Conservation (phyloP, 2,329 filamentous ascomycete species). For the Didymella pinodella region DNA sequence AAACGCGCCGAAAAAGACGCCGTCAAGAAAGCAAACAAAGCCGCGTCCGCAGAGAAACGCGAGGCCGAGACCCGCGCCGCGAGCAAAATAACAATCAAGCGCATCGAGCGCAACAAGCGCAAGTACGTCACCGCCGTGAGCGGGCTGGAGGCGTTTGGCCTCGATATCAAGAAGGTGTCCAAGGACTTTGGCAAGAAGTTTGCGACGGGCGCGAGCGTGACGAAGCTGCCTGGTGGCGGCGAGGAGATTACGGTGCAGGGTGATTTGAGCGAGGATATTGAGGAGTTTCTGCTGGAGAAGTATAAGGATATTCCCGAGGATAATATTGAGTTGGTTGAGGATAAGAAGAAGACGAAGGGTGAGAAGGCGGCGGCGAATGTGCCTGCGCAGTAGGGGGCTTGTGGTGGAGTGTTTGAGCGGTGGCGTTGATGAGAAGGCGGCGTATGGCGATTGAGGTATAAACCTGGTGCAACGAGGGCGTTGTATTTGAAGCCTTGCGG, state of each 20-base stretch:
- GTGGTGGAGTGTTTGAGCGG: not conserved
- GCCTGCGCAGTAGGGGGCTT: conserved; percentile 14
- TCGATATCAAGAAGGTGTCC: conserved; percentile 93
- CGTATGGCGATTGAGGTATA: not conserved
- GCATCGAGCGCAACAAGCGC: conserved; percentile 96
- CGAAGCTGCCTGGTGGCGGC: conserved; percentile 82
- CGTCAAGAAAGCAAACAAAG: conserved; percentile 95
- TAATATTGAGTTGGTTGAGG: conserved; percentile 93
- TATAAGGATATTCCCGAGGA: conserved; percentile 92
- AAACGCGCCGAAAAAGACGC: conserved; percentile 96
- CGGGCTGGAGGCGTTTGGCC: conserved; percentile 86
- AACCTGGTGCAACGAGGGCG: not conserved
- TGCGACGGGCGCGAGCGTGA: conserved; percentile 90
- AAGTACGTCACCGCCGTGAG: conserved; percentile 95
- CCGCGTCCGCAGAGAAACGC: conserved; percentile 83
- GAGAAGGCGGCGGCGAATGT: conserved; percentile 22
- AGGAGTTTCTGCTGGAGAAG: conserved; percentile 88
- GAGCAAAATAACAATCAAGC: conserved; percentile 88
- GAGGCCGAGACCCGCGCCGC: conserved; percentile 83
- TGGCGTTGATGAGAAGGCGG: not conserved
- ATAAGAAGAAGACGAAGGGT: conserved; percentile 85
- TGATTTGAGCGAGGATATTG: conserved; percentile 92
- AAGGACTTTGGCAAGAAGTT: conserved; percentile 99
- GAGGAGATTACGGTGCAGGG: conserved; percentile 99
- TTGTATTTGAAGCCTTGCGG: not conserved